These are phyloP conservation scores for Calonectria hawksworthii DNA, from an alignment of 2,329 filamentous ascomycete species.

Conservation along the genomic window DNA sequence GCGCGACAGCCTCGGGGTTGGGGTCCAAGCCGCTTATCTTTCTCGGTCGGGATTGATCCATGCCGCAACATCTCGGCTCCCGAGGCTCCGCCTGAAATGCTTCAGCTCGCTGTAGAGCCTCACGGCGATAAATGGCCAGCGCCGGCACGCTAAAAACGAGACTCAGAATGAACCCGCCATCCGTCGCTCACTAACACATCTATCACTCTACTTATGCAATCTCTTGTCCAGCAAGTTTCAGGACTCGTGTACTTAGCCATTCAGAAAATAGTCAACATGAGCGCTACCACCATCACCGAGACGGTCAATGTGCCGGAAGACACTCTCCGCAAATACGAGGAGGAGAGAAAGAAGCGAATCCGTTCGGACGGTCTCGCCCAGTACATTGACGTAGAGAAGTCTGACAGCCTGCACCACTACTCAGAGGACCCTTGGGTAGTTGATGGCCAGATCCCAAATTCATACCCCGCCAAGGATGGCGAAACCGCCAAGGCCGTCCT, in stretches of 20 bases:
- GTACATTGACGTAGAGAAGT: slow-evolving; percentile 4
- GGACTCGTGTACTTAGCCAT: neutral
- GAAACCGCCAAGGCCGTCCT: neutral
- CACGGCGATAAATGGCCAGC: neutral
- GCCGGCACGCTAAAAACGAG: neutral
- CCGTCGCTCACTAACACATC: neutral
- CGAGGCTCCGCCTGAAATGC: neutral
- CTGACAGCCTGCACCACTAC: neutral
- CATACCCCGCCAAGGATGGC: neutral
- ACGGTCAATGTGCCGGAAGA: neutral
- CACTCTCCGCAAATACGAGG: slow-evolving; percentile 5
- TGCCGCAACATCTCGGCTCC: neutral
- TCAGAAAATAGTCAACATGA: neutral
- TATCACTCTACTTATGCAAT: neutral
- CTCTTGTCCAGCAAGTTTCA: neutral
- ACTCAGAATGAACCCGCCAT: neutral
- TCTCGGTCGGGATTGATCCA: neutral
- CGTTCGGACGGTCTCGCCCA: neutral
- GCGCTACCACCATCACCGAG: neutral
- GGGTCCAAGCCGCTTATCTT: neutral
- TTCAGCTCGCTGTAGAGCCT: neutral
- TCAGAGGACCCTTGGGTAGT: slow-evolving; percentile 2
- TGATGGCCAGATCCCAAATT: neutral
- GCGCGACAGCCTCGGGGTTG: neutral
- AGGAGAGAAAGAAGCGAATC: slow-evolving; percentile 1